A percentile compares a stretch with the other conserved stretches of the same genome.
These are phyloP conservation scores for Phytophthora nicotianae DNA, from an alignment of 352 stramenopile genomes.

Conservation along the genomic window DNA sequence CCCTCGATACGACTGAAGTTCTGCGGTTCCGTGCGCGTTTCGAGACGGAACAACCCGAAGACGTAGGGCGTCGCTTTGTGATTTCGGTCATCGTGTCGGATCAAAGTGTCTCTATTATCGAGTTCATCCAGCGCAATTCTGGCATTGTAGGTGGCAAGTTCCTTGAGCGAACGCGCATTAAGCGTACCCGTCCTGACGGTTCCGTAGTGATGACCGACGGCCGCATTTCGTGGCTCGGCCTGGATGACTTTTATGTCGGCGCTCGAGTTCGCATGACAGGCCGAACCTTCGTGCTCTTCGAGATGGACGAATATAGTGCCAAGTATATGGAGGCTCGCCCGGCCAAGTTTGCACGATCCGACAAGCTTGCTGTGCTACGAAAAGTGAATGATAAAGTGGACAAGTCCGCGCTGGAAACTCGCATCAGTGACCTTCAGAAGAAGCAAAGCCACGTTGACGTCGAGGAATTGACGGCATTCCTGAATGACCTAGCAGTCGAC, in stretches of 20 bases:
- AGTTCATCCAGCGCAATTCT: constrained; percentile 77
- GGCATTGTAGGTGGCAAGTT: constrained; percentile 80
- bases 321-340: constrained; percentile 80
- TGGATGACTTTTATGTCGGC: constrained; percentile 82
- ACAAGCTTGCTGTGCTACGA: constrained; percentile 66
- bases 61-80: constrained; percentile 77
- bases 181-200: constrained; percentile 42
- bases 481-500: constrained; percentile 51
- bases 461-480: constrained; percentile 52
- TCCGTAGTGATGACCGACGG: constrained; percentile 37
- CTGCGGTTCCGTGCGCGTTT: constrained; percentile 79
- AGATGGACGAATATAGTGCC: constrained; percentile 88
- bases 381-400: constrained; percentile 59
- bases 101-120: constrained; percentile 76
- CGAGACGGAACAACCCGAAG: constrained; percentile 68
- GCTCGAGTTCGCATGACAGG: constrained; percentile 66
- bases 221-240: constrained; percentile 44
- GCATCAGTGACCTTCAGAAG: constrained; percentile 38
- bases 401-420: constrained; percentile 28
- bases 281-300: constrained; percentile 73
- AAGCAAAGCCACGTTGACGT: constrained; percentile 43
- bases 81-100: constrained; percentile 80
- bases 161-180: constrained; percentile 72
- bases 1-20: constrained; percentile 75
- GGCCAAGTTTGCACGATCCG: constrained; percentile 65